Conservation (phyloP, 805 yeast species). For the Cyberlindnera japonica region DNA sequence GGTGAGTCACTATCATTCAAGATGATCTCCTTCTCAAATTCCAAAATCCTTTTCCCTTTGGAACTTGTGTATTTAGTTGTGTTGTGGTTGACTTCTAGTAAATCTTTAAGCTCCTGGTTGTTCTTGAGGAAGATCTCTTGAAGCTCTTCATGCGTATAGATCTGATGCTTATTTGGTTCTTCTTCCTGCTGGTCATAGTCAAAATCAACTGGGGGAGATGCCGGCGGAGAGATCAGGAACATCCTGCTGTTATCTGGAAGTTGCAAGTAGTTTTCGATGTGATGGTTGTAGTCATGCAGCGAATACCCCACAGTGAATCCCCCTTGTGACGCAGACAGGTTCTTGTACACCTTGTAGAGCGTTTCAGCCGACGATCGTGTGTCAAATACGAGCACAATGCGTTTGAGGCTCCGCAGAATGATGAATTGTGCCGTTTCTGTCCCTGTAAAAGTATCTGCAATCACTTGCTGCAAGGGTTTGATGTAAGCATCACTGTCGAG, state of each 20-base stretch:
- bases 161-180: constrained; percentile 31
- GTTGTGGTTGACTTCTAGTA: constrained; percentile 13
- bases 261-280: constrained; percentile 25
- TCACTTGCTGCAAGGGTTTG: constrained; percentile 24
- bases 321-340: neutral
- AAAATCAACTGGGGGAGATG: constrained; percentile 40
- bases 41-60: constrained; percentile 7
- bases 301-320: constrained; percentile 21
- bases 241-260: constrained; percentile 33
- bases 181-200: constrained; percentile 37
- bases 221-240: constrained; percentile 40
- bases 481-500: constrained; percentile 21
- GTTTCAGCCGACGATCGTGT: constrained; percentile 8
- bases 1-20: constrained; percentile 20
- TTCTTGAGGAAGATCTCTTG: constrained; percentile 21
- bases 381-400: constrained; percentile 28
- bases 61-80: constrained; percentile 9
- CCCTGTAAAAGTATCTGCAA: constrained; percentile 18
- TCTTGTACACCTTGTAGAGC: constrained; percentile 8
- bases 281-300: constrained; percentile 13
- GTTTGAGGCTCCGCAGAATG: constrained; percentile 24
- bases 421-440: constrained; percentile 28
- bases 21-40: constrained; percentile 22
- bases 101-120: constrained; percentile 19
- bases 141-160: constrained; percentile 26